These are phyloP conservation scores for Sclerotinia sclerotiorum DNA, from an alignment of 2,329 filamentous ascomycete genomes.

Conservation along the genomic window DNA sequence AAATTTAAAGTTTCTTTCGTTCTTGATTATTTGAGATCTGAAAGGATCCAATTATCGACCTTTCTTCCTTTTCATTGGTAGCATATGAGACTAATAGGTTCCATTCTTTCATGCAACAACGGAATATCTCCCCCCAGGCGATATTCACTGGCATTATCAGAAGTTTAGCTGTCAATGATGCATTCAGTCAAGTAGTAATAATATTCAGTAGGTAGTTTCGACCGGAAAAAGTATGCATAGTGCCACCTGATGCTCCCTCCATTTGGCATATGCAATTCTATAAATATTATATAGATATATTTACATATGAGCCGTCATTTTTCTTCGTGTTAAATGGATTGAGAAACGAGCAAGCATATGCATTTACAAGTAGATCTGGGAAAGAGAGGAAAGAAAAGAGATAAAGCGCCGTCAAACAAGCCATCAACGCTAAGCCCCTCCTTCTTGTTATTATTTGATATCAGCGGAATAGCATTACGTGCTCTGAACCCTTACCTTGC, in stretches of 20 bases:
- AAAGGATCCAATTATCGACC: neutral
- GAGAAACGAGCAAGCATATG: neutral
- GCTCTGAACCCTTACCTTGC: neutral
- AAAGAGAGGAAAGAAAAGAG: neutral
- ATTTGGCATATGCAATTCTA: too few relatives aligned
- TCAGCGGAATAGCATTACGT: too few relatives aligned
- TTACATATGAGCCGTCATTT: too few relatives aligned
- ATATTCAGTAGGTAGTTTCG: too few relatives aligned
- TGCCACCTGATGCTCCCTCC: too few relatives aligned
- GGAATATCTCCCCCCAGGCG: too few relatives aligned
- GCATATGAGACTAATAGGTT: neutral
- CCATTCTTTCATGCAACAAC: too few relatives aligned
- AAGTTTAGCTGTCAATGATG: neutral
- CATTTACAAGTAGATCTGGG: too few relatives aligned
- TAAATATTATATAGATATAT: too few relatives aligned
- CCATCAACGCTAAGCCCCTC: neutral
- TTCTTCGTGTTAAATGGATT: too few relatives aligned
- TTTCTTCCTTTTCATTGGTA: neutral
- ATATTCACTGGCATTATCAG: neutral
- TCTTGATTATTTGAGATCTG: neutral
- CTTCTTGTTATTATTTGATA: neutral
- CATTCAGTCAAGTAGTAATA: too few relatives aligned
- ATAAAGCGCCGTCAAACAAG: neutral
- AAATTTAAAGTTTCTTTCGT: neutral
- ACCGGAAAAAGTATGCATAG: too few relatives aligned